Evolutionary conservation across 1,284 basidiomycete species (phyloP).

Genomic region (Sanguinoderma infundibulare): DNA sequence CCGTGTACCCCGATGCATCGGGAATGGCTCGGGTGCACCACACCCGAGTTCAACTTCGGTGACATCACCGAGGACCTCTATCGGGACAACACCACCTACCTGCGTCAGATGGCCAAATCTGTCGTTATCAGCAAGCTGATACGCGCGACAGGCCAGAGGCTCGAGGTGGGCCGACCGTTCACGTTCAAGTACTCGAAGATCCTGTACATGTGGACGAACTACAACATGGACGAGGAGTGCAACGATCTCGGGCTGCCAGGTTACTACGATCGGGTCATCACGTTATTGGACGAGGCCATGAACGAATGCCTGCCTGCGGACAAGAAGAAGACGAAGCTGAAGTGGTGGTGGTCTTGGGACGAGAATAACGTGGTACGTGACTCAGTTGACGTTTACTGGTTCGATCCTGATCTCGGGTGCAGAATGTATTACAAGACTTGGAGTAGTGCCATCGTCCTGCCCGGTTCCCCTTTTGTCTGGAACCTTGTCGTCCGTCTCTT

Average conservation of each 20-base stretch:
- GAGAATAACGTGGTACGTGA: background rate
- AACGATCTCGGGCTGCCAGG: background rate
- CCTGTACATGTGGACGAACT: slow-evolving; percentile 4
- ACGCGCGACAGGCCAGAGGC: background rate
- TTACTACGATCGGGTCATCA: background rate
- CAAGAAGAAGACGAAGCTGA: slow-evolving; percentile 1
- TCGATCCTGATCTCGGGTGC: background rate
- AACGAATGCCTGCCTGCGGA: background rate
- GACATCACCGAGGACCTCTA: slow-evolving; percentile 1
- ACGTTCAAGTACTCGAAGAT: slow-evolving; percentile 3
- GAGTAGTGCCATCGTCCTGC: background rate
- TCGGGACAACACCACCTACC: background rate
- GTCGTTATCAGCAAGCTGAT: background rate
- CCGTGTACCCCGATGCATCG: background rate
- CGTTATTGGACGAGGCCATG: background rate
- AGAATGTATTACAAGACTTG: background rate
- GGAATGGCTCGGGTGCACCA: background rate
- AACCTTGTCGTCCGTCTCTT: no score
- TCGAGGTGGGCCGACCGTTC: background rate
- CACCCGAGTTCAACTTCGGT: slow-evolving; percentile 1
- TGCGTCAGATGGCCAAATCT: background rate
- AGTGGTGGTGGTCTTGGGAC: slow-evolving; percentile 7
- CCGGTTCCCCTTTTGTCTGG: no score
- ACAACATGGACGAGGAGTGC: background rate
- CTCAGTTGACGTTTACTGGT: background rate